Evolutionary conservation across 1,139 yeast species (phyloP).

Genomic region (Saccharomyces uvarum): DNA sequence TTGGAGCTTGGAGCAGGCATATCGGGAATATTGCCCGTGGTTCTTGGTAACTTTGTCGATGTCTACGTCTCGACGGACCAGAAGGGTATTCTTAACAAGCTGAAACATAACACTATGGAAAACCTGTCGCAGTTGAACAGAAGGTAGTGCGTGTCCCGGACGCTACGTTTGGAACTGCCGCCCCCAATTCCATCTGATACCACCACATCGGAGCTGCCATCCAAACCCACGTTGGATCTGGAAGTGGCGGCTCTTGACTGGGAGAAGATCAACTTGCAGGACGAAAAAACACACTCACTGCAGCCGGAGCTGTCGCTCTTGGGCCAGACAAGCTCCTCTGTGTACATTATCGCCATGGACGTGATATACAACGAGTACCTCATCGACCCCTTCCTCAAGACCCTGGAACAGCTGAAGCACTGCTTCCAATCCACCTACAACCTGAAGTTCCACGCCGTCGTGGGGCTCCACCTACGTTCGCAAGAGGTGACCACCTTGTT

Average conservation of each 20-base stretch:
- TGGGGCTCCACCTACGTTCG: constrained; percentile 30
- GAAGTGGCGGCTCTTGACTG: constrained; percentile 28
- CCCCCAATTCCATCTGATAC: neutral
- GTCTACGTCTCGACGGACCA: constrained; percentile 29
- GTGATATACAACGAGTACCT: constrained; percentile 32
- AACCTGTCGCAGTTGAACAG: constrained; percentile 22
- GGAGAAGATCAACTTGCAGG: constrained; percentile 19
- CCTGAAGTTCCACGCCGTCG: constrained; percentile 11
- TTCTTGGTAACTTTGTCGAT: constrained; percentile 26
- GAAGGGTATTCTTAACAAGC: constrained; percentile 23
- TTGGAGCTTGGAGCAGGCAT: constrained; percentile 31
- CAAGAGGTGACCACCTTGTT: constrained; percentile 26
- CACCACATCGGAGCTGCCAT: neutral
- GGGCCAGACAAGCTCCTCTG: neutral
- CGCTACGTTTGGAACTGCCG: constrained; percentile 5
- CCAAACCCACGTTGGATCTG: constrained; percentile 9
- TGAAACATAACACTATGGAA: constrained; percentile 22
- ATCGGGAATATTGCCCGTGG: constrained; percentile 24
- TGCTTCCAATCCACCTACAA: constrained; percentile 5
- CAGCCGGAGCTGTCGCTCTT: neutral
- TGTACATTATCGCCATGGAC: constrained; percentile 30
- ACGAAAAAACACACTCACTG: constrained; percentile 3
- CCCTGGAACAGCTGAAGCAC: constrained; percentile 15
- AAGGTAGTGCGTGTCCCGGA: constrained; percentile 11
- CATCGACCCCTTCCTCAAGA: constrained; percentile 26